Evolutionary conservation across 371 early-diverging fungal species (phyloP).

Genomic region (Zychaea mexicana): DNA sequence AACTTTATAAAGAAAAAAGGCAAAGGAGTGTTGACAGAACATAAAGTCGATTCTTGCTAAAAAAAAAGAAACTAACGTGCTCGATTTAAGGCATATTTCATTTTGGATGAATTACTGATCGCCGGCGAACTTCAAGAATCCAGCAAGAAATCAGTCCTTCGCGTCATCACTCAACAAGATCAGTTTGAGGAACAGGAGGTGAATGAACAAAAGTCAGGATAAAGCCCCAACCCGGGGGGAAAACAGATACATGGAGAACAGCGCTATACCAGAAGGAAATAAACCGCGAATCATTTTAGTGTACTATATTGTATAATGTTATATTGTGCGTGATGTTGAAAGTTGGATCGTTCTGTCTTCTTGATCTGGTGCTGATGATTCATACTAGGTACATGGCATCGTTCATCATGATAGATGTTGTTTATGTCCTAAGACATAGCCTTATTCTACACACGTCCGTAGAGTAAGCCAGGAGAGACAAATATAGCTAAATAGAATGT

Average conservation of each 20-base stretch:
- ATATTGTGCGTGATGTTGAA: too few species aligned
- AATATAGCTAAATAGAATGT: too few species aligned
- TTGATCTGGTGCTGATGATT: too few species aligned
- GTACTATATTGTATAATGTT: background rate
- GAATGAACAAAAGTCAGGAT: conserved; percentile 54
- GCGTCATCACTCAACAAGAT: conserved; percentile 78
- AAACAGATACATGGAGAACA: background rate
- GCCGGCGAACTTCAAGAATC: conserved; percentile 87
- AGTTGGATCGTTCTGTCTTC: too few species aligned
- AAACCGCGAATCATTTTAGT: background rate
- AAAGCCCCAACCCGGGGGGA: background rate
- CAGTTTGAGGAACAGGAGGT: conserved; percentile 74
- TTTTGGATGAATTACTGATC: conserved; percentile 83
- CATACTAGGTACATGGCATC: too few species aligned
- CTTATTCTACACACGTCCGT: too few species aligned
- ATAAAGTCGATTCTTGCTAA: background rate
- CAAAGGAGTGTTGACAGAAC: too few species aligned
- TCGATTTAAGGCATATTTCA: conserved; percentile 71
- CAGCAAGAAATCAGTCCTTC: conserved; percentile 77
- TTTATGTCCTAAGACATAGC: too few species aligned
- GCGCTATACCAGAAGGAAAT: conserved; percentile 1
- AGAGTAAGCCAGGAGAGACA: too few species aligned
- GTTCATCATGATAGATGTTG: too few species aligned
- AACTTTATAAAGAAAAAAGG: too few species aligned
- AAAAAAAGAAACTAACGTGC: background rate